Conservation (phyloP, 495 filamentous ascomycete genomes). For the Hypoxylon subgilvum region DNA sequence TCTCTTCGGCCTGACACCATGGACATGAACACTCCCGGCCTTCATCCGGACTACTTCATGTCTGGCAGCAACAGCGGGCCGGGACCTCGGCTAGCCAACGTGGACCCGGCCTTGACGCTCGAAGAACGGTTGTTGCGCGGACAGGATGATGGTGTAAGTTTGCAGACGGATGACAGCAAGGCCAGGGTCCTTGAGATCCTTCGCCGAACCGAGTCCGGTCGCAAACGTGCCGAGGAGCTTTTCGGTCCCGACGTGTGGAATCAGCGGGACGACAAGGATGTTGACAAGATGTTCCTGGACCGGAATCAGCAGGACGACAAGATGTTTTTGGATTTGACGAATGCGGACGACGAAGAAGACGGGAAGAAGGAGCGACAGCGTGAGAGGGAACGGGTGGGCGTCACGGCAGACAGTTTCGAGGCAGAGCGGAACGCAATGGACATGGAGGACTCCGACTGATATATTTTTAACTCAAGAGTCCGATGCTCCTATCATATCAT, state of each 20-base stretch:
- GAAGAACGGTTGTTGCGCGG: constrained; percentile 51
- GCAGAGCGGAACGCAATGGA: constrained; percentile 47
- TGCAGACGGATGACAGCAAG: constrained; percentile 41
- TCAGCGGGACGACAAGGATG: constrained; percentile 35
- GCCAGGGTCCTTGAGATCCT: constrained; percentile 49
- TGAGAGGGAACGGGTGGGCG: constrained; percentile 29
- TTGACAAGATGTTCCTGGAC: constrained; percentile 28
- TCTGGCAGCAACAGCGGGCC: constrained; percentile 37
- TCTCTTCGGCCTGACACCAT: constrained; percentile 42
- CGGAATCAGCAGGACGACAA: constrained; percentile 49
- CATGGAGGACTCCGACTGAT: constrained; percentile 44
- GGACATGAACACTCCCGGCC: constrained; percentile 40
- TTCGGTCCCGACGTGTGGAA: constrained; percentile 49
- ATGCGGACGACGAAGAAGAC: constrained; percentile 57
- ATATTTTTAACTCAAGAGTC: neutral
- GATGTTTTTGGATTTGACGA: constrained; percentile 61
- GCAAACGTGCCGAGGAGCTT: constrained; percentile 48
- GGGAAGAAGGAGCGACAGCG: constrained; percentile 39
- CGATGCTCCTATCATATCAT: constrained; percentile 1
- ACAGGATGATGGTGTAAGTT: constrained; percentile 42
- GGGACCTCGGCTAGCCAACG: constrained; percentile 43
- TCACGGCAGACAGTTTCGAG: constrained; percentile 47
- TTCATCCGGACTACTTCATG: constrained; percentile 49
- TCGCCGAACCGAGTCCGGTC: constrained; percentile 46
- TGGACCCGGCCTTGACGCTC: constrained; percentile 43